Base-by-base conservation (phyloP, 768 basidiomycete species). In the Tephrocybe sp. region DNA sequence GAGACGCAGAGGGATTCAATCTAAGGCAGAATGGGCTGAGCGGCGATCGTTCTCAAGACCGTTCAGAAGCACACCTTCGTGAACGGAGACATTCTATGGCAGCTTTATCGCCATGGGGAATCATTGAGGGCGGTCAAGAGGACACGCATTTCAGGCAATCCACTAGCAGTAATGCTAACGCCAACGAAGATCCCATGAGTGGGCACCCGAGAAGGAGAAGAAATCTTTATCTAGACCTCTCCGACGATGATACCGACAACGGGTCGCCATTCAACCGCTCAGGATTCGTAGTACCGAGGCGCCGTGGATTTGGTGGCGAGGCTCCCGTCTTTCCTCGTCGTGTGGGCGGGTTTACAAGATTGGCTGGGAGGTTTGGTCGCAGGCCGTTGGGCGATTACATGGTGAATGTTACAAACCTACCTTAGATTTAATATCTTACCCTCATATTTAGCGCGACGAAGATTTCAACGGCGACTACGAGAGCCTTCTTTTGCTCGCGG, bases 401-500 rank as follows among this genome's bases (percentile, higher is more conserved):
- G 66, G 86, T 86, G 54, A 26, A 81, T 71, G 21, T 6, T 40
- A 25, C 36, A 3, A 6, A 21, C 38, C 30, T 57, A 32, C 26
- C 36, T 20, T n/a, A n/a, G n/a, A n/a, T 36, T 12, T 51, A 48
- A 50, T 51, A 28, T 37, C n/a, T 54, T 62, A 23, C 24, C 14
- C 20, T 50, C n/a, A n/a, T 47, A 50, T 54, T n/a, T 58, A 88
- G 87, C 80, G 83, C 46, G 89, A 90, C 53, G 87, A 90, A 60
- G 77, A 89, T 55, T 85, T 89, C 62, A 86, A 90, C 55, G 66
- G 75, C 5, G 90, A 89, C 1, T 91, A 90, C 58, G 90, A 92
- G 63, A 79, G 72, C 33, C 65, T 90, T 45, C 57, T 90, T 17
- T 75, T 77, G 2, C 67, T 90, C 40, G 75, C 83, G 30, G 74